Evolutionary conservation across 2,329 filamentous ascomycete species (phyloP).

Genomic region (Fusarium buharicum): DNA sequence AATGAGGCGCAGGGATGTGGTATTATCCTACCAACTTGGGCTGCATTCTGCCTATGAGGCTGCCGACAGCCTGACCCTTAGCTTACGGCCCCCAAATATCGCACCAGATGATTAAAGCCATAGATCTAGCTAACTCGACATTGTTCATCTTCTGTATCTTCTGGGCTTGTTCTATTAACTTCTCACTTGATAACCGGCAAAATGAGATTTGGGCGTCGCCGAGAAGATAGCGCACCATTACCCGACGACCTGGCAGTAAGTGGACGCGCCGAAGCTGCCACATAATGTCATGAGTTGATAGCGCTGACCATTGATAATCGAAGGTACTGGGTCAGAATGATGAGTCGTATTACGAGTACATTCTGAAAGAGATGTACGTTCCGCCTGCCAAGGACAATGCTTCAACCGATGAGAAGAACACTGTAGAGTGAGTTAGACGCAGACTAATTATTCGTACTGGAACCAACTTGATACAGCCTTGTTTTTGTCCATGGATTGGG

Average conservation of each 20-base stretch:
- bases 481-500: no score
- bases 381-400: slow-evolving; percentile 1
- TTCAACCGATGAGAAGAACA: slow-evolving; percentile 6
- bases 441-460: no score
- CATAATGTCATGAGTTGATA: neutral
- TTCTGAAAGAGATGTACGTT: slow-evolving; percentile 34
- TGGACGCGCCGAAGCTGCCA: neutral
- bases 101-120: slow-evolving; percentile 7
- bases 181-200: neutral
- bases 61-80: no score
- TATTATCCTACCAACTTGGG: no score
- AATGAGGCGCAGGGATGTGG: neutral
- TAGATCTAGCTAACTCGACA: neutral
- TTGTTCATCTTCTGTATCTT: neutral
- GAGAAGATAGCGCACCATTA: slow-evolving; percentile 3
- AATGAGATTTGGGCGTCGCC: slow-evolving; percentile 17
- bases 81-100: slow-evolving; percentile 3
- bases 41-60: neutral
- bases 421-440: slow-evolving; percentile 31
- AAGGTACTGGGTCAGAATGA: slow-evolving; percentile 17
- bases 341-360: slow-evolving; percentile 28
- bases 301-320: neutral
- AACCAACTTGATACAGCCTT: no score
- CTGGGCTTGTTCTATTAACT: neutral
- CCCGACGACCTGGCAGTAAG: slow-evolving; percentile 1